These are phyloP conservation scores for Lentinula guzmanii DNA, from an alignment of 768 basidiomycete species.

Conservation along the genomic window DNA sequence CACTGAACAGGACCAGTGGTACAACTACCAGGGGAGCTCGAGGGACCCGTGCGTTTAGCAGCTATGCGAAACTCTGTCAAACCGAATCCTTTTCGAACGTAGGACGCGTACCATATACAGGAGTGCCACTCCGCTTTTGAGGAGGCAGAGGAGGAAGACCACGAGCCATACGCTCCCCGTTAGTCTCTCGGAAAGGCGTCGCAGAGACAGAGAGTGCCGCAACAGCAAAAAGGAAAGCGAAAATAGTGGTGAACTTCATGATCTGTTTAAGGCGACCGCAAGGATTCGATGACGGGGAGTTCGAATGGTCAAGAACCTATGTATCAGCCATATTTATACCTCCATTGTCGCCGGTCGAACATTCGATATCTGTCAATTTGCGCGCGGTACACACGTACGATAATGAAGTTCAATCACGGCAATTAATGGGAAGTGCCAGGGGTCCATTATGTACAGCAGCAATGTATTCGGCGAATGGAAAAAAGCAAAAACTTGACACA, in stretches of 20 bases:
- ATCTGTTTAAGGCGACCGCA: neutral
- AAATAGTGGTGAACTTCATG: constrained; percentile 36
- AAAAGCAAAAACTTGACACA: neutral
- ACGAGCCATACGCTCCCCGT: constrained; percentile 47
- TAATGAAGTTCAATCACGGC: neutral
- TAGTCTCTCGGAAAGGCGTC: constrained; percentile 30
- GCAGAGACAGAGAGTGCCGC: constrained; percentile 30
- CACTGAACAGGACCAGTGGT: constrained; percentile 38
- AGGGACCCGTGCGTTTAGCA: constrained; percentile 30
- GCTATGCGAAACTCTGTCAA: constrained; percentile 15
- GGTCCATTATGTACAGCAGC: neutral
- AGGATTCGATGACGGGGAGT: neutral
- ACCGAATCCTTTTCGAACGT: neutral
- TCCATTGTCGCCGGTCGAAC: neutral
- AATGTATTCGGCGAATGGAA: neutral
- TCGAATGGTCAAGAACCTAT: neutral
- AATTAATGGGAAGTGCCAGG: neutral
- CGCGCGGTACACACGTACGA: neutral
- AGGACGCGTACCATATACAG: constrained; percentile 21
- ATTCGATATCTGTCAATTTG: neutral
- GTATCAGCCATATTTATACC: neutral
- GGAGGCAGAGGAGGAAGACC: constrained; percentile 47
- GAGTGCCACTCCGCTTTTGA: constrained; percentile 26
- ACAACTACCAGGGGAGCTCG: constrained; percentile 27
- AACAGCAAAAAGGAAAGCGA: constrained; percentile 31